A percentile compares a stretch with the other conserved stretches of the same genome.
Evolutionary conservation across 768 basidiomycete genomes (phyloP).

Genomic region (Psilocybe sp.): DNA sequence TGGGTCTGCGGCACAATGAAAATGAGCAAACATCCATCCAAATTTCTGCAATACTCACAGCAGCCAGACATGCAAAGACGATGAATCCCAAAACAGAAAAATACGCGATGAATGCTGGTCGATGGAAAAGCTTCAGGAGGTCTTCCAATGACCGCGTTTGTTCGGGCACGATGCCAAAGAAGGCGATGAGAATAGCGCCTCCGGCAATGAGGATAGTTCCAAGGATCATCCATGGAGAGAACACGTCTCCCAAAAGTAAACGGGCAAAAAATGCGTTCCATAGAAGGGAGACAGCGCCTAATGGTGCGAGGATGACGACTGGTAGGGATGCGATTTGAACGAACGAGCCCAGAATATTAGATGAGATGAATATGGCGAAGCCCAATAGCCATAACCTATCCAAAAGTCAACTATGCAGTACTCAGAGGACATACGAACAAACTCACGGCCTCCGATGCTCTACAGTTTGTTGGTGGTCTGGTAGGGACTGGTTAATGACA

Average conservation of each 20-base stretch:
- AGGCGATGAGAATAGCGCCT: constrained; percentile 84
- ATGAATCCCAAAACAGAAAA: constrained; percentile 67
- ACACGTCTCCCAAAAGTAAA: constrained; percentile 79
- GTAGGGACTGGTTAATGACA: constrained; percentile 74
- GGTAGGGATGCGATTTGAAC: constrained; percentile 93
- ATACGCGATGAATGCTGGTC: constrained; percentile 79
- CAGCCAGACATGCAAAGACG: constrained; percentile 56
- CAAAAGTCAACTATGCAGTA: constrained; percentile 1
- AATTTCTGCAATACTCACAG: constrained; percentile 44
- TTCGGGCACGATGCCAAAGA: constrained; percentile 92
- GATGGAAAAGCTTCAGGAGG: constrained; percentile 69
- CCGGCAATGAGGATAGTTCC: constrained; percentile 86
- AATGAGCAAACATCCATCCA: neutral
- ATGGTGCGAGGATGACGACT: constrained; percentile 90
- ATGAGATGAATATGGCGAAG: constrained; percentile 82
- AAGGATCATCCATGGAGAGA: constrained; percentile 81
- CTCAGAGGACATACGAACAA: neutral
- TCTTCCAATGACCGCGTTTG: constrained; percentile 84
- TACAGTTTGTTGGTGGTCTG: constrained; percentile 56
- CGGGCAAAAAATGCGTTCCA: constrained; percentile 94
- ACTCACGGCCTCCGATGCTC: constrained; percentile 82
- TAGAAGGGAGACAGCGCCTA: constrained; percentile 88
- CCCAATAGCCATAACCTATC: constrained; percentile 82
- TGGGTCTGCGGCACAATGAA: constrained; percentile 55
- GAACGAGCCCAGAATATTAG: constrained; percentile 83